phyloP scores from a whole-genome alignment of 1,139 yeast genomes.

The Pichia sp. region DNA sequence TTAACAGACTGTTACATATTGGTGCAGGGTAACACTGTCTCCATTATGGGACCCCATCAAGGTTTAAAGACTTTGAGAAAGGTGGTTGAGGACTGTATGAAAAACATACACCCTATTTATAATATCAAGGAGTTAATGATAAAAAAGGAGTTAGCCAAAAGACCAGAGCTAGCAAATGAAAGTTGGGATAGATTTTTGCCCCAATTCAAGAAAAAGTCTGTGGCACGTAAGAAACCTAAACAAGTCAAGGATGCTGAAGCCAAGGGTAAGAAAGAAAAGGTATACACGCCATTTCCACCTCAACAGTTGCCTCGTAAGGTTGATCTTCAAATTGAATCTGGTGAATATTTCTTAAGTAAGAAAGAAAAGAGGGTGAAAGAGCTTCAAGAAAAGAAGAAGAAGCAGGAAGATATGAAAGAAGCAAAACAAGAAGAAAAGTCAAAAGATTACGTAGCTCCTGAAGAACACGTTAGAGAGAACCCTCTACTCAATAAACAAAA shows the following conservation, averaged over 20 bases:
- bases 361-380: slow-evolving; percentile 71
- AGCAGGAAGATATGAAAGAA: slow-evolving; percentile 68
- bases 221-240: slow-evolving; percentile 87
- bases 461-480: slow-evolving; percentile 45
- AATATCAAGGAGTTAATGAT: slow-evolving; percentile 97
- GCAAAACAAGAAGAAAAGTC: slow-evolving; percentile 66
- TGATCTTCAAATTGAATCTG: slow-evolving; percentile 96
- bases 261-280: slow-evolving; percentile 65
- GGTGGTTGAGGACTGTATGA: slow-evolving; percentile 97
- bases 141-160: slow-evolving; percentile 88
- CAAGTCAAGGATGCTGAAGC: slow-evolving; percentile 42
- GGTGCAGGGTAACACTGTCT: slow-evolving; percentile 96
- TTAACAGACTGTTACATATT: slow-evolving; percentile 89
- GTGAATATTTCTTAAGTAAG: slow-evolving; percentile 93
- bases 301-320: slow-evolving; percentile 95
- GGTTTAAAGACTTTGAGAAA: slow-evolving; percentile 91
- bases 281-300: slow-evolving; percentile 99
- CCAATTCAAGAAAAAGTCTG: slow-evolving; percentile 93
- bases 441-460: slow-evolving; percentile 82
- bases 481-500: slow-evolving; percentile 29
- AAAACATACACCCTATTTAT: slow-evolving; percentile 91
- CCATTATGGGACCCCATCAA: slow-evolving; percentile 95
- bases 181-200: slow-evolving; percentile 98
- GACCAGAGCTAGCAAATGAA: slow-evolving; percentile 91
- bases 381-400: slow-evolving; percentile 71